phyloP scores from a whole-genome alignment of 2,329 filamentous ascomycete species.

The Coniochaeta sp. region DNA sequence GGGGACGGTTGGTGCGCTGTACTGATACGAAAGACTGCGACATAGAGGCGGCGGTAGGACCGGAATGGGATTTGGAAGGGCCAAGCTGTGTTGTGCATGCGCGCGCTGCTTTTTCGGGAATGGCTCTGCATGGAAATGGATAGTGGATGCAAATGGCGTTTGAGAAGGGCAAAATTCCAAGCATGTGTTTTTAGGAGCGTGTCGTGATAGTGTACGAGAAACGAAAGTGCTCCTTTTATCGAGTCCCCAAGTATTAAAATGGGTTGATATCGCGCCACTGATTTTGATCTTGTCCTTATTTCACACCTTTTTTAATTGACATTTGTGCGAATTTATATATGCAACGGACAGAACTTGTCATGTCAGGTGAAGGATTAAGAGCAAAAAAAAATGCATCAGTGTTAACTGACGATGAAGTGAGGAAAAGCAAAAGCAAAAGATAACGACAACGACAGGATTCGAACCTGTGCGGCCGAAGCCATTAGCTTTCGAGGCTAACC shows the following conservation, averaged over 20 bases:
- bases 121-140: background rate
- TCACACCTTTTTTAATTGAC: background rate
- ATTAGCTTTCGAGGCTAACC: background rate
- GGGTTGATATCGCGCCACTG: background rate
- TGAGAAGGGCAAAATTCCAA: background rate
- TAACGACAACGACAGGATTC: background rate
- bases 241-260: background rate
- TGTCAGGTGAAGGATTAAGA: background rate
- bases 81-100: background rate
- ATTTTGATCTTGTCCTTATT: background rate
- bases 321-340: no score
- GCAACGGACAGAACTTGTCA: no score
- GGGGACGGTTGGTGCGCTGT: background rate
- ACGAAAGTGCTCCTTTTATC: background rate
- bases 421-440: background rate
- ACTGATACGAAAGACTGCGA: background rate
- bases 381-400: background rate
- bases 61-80: background rate
- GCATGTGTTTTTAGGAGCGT: background rate
- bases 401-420: no score
- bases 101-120: background rate
- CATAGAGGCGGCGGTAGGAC: background rate
- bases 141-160: background rate
- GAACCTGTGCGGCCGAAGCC: background rate
- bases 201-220: background rate